Percentiles rank a stretch among this genome's conserved stretches.
phyloP scores from a whole-genome alignment of 2,329 filamentous ascomycete species.

The Penicillium sp. region DNA sequence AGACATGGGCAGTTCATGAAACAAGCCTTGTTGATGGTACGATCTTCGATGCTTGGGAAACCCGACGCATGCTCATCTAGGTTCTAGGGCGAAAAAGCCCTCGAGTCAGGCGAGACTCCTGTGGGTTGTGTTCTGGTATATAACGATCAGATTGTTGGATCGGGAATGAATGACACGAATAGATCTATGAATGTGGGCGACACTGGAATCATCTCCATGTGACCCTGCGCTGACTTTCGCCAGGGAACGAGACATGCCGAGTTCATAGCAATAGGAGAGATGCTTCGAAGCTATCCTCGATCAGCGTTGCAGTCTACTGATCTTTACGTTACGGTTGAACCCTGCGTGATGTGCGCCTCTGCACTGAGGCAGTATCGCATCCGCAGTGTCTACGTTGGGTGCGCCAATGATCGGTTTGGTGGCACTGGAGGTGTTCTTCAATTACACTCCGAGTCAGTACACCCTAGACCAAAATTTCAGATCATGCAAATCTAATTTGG shows the following conservation, averaged over 20 bases:
- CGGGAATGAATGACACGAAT: slow-evolving; percentile 96
- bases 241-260: slow-evolving; percentile 92
- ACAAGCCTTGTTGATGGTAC: slow-evolving; percentile 80
- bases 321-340: slow-evolving; percentile 96
- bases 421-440: slow-evolving; percentile 91
- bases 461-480: neutral
- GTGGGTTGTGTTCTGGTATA: slow-evolving; percentile 94
- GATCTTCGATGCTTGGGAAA: neutral
- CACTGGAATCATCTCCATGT: neutral
- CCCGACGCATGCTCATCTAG: slow-evolving; percentile 1
- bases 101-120: slow-evolving; percentile 84
- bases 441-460: slow-evolving; percentile 65
- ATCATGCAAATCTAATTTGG: slow-evolving; percentile 8
- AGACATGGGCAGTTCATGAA: slow-evolving; percentile 67
- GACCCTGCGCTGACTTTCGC: slow-evolving; percentile 46
- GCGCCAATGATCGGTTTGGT: slow-evolving; percentile 93
- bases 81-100: slow-evolving; percentile 72
- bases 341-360: slow-evolving; percentile 98
- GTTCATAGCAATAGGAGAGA: slow-evolving; percentile 75
- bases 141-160: slow-evolving; percentile 72
- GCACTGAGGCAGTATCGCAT: slow-evolving; percentile 84
- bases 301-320: slow-evolving; percentile 68
- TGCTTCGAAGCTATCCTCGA: slow-evolving; percentile 61
- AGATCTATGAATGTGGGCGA: slow-evolving; percentile 63
- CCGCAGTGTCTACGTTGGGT: slow-evolving; percentile 88